Evolutionary conservation across 805 yeast genomes (phyloP).

Genomic region (Candida broadrunensis): DNA sequence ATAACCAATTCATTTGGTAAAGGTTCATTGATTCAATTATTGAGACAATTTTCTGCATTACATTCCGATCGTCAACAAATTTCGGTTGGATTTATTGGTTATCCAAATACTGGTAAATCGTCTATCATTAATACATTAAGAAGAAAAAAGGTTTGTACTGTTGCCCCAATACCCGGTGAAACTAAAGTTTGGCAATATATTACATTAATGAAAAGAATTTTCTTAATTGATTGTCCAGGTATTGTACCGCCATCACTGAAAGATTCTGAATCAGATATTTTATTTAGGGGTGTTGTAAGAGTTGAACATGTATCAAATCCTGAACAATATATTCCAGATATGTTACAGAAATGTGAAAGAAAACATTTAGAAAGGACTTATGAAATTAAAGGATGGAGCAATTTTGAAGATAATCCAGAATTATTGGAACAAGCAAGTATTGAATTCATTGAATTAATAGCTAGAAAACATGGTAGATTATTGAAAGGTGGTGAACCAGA

Average conservation of each 20-base stretch:
- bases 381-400: constrained; percentile 86
- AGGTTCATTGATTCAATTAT: constrained; percentile 88
- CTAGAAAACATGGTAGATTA: constrained; percentile 89
- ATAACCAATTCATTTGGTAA: constrained; percentile 97
- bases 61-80: constrained; percentile 94
- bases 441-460: constrained; percentile 86
- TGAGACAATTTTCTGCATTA: constrained; percentile 87
- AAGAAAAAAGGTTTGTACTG: constrained; percentile 92
- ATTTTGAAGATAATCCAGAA: constrained; percentile 42
- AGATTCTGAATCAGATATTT: constrained; percentile 87
- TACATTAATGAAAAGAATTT: constrained; percentile 92
- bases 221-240: constrained; percentile 97
- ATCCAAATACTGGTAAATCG: constrained; percentile 98
- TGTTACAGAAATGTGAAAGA: constrained; percentile 78
- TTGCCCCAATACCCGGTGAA: constrained; percentile 99
- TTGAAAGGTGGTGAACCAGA: constrained; percentile 98
- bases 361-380: constrained; percentile 94
- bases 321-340: constrained; percentile 90
- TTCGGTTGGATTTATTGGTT: constrained; percentile 95
- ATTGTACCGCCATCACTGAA: constrained; percentile 93
- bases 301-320: constrained; percentile 97
- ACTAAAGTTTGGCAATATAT: constrained; percentile 99
- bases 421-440: constrained; percentile 43
- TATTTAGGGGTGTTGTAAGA: constrained; percentile 96
- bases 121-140: constrained; percentile 92